Percentiles rank a stretch among this genome's conserved stretches.
Conservation (phyloP, 805 yeast species). For the Saccharomyces kudriavzevii region DNA sequence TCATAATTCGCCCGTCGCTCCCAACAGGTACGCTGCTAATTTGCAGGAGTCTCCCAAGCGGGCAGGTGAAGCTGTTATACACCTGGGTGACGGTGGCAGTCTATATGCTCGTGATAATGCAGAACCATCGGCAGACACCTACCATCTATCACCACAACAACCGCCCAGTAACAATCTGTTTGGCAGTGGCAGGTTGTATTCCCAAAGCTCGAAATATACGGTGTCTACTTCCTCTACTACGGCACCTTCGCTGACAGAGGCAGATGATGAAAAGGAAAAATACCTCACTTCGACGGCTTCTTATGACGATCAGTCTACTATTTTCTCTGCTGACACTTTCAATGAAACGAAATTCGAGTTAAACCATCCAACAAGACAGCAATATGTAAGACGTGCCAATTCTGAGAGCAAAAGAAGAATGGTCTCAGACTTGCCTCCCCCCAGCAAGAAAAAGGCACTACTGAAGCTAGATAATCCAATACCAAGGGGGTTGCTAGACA, state of each 20-base stretch:
- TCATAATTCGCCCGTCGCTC: slow-evolving; percentile 35
- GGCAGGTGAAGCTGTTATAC: slow-evolving; percentile 41
- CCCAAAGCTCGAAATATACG: slow-evolving; percentile 16
- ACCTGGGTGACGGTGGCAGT: slow-evolving; percentile 31
- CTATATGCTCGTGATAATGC: slow-evolving; percentile 2
- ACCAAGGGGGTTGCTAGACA: slow-evolving; percentile 78
- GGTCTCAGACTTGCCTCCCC: slow-evolving; percentile 23
- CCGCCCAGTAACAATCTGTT: slow-evolving; percentile 7
- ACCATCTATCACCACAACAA: slow-evolving; percentile 3
- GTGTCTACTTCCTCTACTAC: slow-evolving; percentile 21
- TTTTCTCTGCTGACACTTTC: slow-evolving; percentile 28
- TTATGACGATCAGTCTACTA: slow-evolving; percentile 35
- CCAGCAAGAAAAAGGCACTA: slow-evolving; percentile 54
- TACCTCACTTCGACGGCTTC: slow-evolving; percentile 41
- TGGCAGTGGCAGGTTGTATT: slow-evolving; percentile 13
- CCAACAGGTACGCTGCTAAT: slow-evolving; percentile 56
- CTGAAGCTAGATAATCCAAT: slow-evolving; percentile 89
- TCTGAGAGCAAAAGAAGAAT: slow-evolving; percentile 62
- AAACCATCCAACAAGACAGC: slow-evolving; percentile 29
- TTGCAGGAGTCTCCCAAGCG: slow-evolving; percentile 66
- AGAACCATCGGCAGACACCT: slow-evolving; percentile 6
- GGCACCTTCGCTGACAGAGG: slow-evolving; percentile 17
- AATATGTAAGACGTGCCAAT: slow-evolving; percentile 46
- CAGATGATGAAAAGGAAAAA: slow-evolving; percentile 30
- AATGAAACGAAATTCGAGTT: slow-evolving; percentile 32